Evolutionary conservation across 2,329 filamentous ascomycete species (phyloP).

Genomic region (Albifimbria verrucaria): DNA sequence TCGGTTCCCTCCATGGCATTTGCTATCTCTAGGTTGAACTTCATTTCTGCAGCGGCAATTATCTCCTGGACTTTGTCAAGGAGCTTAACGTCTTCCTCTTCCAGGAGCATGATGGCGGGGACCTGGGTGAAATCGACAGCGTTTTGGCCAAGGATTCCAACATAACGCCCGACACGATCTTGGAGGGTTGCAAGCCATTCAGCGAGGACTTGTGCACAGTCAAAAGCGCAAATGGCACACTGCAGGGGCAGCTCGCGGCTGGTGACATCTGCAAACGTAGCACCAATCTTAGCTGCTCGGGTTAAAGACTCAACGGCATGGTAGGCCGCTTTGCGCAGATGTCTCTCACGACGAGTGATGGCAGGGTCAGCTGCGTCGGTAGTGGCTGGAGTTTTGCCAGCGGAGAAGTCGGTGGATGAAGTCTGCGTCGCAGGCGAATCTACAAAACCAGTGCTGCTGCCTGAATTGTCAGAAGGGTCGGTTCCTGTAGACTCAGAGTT

Average conservation of each 20-base stretch:
- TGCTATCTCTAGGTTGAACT: slow-evolving; percentile 60
- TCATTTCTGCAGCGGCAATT: slow-evolving; percentile 71
- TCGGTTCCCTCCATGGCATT: slow-evolving; percentile 50
- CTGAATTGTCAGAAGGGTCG: slow-evolving; percentile 46
- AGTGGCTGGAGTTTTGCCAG: slow-evolving; percentile 25
- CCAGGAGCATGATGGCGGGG: slow-evolving; percentile 83
- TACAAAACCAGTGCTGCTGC: slow-evolving; percentile 42
- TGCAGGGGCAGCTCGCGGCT: slow-evolving; percentile 85
- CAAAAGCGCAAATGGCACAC: slow-evolving; percentile 87
- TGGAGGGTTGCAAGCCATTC: slow-evolving; percentile 94
- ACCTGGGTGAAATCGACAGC: slow-evolving; percentile 75
- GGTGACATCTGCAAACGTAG: slow-evolving; percentile 80
- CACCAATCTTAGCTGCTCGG: slow-evolving; percentile 81
- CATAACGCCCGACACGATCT: slow-evolving; percentile 84
- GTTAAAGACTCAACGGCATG: slow-evolving; percentile 89
- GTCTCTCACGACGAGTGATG: slow-evolving; percentile 74
- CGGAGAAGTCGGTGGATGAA: slow-evolving; percentile 45
- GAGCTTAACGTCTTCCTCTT: slow-evolving; percentile 87
- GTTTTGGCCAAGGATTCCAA: slow-evolving; percentile 83
- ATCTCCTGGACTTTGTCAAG: slow-evolving; percentile 80
- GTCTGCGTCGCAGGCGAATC: slow-evolving; percentile 50
- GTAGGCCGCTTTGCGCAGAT: slow-evolving; percentile 89
- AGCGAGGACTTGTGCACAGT: slow-evolving; percentile 88
- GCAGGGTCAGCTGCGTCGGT: slow-evolving; percentile 29
- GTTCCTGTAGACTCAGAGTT: slow-evolving; percentile 40